Percentiles rank a stretch among this genome's conserved stretches.
These are phyloP conservation scores for Allodekkera sacchari DNA, from an alignment of 805 yeast species.

Conservation along the genomic window DNA sequence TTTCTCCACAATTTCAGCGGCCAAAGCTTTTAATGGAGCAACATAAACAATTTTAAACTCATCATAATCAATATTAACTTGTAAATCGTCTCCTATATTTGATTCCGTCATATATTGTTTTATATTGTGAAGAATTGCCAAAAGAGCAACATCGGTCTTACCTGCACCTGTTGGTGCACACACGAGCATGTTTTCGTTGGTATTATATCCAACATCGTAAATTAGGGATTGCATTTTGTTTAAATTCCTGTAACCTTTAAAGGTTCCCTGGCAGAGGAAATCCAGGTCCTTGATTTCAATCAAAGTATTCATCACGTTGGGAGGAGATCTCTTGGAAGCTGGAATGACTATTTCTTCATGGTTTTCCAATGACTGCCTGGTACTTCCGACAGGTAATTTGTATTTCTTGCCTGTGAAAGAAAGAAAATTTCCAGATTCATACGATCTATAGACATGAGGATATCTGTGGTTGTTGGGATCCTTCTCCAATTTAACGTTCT, in stretches of 20 bases:
- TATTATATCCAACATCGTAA: slow-evolving; percentile 83
- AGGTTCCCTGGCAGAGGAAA: slow-evolving; percentile 73
- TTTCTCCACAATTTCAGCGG: slow-evolving; percentile 94
- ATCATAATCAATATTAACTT: slow-evolving; percentile 64
- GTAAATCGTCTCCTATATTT: slow-evolving; percentile 30
- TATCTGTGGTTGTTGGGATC: slow-evolving; percentile 43
- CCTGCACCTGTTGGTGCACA: slow-evolving; percentile 99
- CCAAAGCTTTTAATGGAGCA: slow-evolving; percentile 89
- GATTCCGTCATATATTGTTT: slow-evolving; percentile 57
- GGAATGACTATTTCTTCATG: slow-evolving; percentile 82
- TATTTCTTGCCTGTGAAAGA: slow-evolving; percentile 76
- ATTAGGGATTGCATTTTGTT: slow-evolving; percentile 88
- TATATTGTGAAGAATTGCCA: slow-evolving; percentile 72
- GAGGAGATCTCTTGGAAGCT: slow-evolving; percentile 42
- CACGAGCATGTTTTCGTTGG: slow-evolving; percentile 90
- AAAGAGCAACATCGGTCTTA: slow-evolving; percentile 86
- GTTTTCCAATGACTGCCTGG: slow-evolving; percentile 45
- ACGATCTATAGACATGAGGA: slow-evolving; percentile 80
- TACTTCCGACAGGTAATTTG: slow-evolving; percentile 74
- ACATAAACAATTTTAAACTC: slow-evolving; percentile 88
- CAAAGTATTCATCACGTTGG: slow-evolving; percentile 38
- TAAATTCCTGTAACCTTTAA: slow-evolving; percentile 64
- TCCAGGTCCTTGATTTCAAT: slow-evolving; percentile 61
- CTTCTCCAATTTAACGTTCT: slow-evolving; percentile 40
- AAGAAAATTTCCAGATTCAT: slow-evolving; percentile 59